phyloP scores from a whole-genome alignment of 441 rosid genomes.

The Populus tomentosa region DNA sequence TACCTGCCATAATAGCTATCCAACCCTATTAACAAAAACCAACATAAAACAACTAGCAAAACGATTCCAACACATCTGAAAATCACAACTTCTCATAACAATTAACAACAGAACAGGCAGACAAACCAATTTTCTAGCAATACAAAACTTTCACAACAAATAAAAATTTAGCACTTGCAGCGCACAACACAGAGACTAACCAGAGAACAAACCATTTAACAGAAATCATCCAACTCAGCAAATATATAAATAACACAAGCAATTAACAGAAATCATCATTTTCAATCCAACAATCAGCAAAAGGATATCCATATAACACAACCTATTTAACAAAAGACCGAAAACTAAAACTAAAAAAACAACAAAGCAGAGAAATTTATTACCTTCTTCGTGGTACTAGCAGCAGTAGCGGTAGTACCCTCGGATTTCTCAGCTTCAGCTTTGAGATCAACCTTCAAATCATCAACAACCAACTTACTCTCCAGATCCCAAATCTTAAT shows the following conservation, averaged over 20 bases:
- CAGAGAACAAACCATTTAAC: not conserved
- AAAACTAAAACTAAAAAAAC: not conserved
- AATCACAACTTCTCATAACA: not conserved
- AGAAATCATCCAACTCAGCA: not conserved
- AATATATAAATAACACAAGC: not conserved
- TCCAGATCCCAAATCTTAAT: conserved; percentile 98
- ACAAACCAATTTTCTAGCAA: not conserved
- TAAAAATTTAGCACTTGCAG: not conserved
- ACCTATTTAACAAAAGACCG: not conserved
- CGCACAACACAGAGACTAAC: no score
- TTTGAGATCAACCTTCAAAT: conserved; percentile 90
- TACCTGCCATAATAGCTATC: no score
- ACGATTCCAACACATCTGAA: not conserved
- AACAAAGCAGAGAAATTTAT: not conserved
- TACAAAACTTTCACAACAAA: not conserved
- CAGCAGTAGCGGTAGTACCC: conserved; percentile 41
- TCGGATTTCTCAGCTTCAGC: conserved; percentile 81
- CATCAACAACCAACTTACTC: conserved; percentile 92
- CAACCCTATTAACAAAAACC: no score
- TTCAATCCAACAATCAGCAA: not conserved
- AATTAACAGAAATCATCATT: not conserved
- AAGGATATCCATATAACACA: not conserved
- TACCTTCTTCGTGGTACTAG: conserved; percentile 39
- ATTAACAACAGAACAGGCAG: not conserved
- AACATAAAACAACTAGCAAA: no score